These are phyloP conservation scores for Pichia heedii DNA, from an alignment of 805 yeast species.

Conservation along the genomic window DNA sequence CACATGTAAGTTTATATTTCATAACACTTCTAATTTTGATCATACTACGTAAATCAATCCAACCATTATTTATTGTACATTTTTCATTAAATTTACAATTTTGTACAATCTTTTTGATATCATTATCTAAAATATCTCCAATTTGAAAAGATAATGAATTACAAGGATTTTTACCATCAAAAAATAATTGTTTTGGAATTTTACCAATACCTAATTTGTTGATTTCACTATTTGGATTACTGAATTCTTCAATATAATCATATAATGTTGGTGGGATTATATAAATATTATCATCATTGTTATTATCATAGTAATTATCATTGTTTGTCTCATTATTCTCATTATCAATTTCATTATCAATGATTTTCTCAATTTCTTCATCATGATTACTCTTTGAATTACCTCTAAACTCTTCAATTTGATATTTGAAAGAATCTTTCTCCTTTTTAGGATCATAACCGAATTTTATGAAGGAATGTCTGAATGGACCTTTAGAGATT, in stretches of 20 bases:
- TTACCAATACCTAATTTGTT: conserved; percentile 16
- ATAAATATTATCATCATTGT: conserved; percentile 25
- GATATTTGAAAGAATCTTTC: conserved; percentile 50
- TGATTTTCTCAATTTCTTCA: conserved; percentile 16
- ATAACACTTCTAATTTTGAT: conserved; percentile 59
- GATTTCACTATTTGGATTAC: conserved; percentile 17
- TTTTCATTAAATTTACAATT: conserved; percentile 30
- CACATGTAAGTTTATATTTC: conserved; percentile 58
- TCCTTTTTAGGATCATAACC: conserved; percentile 72
- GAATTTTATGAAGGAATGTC: conserved; percentile 70
- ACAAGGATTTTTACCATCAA: conserved; percentile 67
- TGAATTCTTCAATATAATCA: conserved; percentile 13
- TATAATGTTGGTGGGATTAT: conserved; percentile 22
- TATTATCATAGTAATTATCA: conserved; percentile 27
- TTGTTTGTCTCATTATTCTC: conserved; percentile 7
- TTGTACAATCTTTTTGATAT: conserved; percentile 38
- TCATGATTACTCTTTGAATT: conserved; percentile 11
- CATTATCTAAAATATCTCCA: conserved; percentile 67
- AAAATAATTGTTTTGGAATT: conserved; percentile 43
- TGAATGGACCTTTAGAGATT: conserved; percentile 89
- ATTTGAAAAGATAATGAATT: conserved; percentile 65
- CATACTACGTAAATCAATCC: conserved; percentile 61
- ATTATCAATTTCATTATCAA: conserved; percentile 28
- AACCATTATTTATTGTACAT: conserved; percentile 64
- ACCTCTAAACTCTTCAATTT: conserved; percentile 73